phyloP scores from a whole-genome alignment of 257 asterid genomes.

The Solanum appendiculatum region DNA sequence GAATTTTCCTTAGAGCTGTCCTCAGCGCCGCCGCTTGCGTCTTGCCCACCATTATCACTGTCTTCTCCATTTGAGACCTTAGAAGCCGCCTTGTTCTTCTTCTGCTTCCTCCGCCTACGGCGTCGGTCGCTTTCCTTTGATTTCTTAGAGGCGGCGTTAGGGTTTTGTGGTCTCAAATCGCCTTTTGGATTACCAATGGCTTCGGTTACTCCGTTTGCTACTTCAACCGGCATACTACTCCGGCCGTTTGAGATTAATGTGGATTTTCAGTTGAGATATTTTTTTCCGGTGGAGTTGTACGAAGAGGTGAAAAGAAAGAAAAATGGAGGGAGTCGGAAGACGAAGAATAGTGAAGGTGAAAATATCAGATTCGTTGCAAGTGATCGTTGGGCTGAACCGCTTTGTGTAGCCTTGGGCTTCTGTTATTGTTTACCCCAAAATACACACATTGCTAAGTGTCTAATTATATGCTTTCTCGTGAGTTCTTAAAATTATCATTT shows the following conservation, averaged over 20 bases:
- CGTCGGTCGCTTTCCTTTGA: constrained; percentile 73
- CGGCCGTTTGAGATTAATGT: neutral
- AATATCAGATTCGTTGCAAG: neutral
- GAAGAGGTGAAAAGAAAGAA: neutral
- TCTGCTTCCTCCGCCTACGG: constrained; percentile 94
- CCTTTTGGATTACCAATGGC: constrained; percentile 14
- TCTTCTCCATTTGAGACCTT: constrained; percentile 33
- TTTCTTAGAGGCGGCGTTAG: constrained; percentile 32
- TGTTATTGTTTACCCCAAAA: neutral
- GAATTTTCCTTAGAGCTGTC: constrained; percentile 61
- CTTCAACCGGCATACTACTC: constrained; percentile 36
- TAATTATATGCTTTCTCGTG: neutral
- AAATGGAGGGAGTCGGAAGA: neutral
- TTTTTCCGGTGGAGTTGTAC: neutral
- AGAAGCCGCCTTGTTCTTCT: constrained; percentile 57
- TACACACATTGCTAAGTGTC: neutral
- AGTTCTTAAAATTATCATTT: neutral
- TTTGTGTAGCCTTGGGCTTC: neutral
- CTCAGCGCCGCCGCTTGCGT: constrained; percentile 29
- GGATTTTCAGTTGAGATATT: neutral
- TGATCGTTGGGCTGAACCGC: neutral
- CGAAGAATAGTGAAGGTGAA: neutral
- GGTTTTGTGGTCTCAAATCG: constrained; percentile 43
- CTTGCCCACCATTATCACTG: constrained; percentile 42
- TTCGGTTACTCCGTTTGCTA: constrained; percentile 26